These are phyloP conservation scores for Coprinopsis cinerea DNA, from an alignment of 768 basidiomycete species.

Conservation along the genomic window DNA sequence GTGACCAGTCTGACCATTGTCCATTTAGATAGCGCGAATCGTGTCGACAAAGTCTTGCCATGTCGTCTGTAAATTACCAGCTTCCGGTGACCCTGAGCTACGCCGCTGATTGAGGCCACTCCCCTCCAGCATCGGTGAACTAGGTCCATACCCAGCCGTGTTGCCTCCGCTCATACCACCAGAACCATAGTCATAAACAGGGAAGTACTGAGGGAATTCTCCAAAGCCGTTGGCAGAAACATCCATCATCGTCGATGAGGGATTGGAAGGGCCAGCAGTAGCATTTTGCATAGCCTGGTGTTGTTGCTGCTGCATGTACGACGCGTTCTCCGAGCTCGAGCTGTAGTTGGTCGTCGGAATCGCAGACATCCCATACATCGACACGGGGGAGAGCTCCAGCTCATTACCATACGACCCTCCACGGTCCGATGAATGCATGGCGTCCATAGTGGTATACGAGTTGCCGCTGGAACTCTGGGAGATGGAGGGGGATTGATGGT, in stretches of 20 bases:
- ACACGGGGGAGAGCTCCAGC: constrained; percentile 36
- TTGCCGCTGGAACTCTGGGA: constrained; percentile 4
- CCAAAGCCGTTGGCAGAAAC: constrained; percentile 10
- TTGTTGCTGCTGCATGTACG: constrained; percentile 27
- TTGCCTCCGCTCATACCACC: constrained; percentile 22
- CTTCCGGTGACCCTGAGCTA: constrained; percentile 54
- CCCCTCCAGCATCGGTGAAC: constrained; percentile 9
- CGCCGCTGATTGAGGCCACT: constrained; percentile 24
- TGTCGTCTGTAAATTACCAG: constrained; percentile 48
- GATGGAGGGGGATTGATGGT: constrained; percentile 9
- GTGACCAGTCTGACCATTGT: too few relatives aligned
- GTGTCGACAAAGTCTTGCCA: constrained; percentile 59
- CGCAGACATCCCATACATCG: constrained; percentile 41
- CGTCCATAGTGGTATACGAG: constrained; percentile 3
- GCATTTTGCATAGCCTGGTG: constrained; percentile 14
- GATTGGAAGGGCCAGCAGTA: constrained; percentile 3
- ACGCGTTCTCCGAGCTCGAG: constrained; percentile 20
- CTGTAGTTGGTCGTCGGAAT: constrained; percentile 30
- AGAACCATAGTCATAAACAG: constrained; percentile 65
- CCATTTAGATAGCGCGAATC: too few relatives aligned
- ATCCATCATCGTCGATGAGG: not conserved
- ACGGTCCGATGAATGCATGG: too few relatives aligned
- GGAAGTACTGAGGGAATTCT: constrained; percentile 63
- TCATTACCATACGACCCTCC: too few relatives aligned
- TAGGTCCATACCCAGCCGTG: constrained; percentile 1